A percentile compares a stretch with the other conserved stretches of the same genome.
Conservation (phyloP, 2,329 filamentous ascomycete genomes). For the Plenodomus lindquistii region DNA sequence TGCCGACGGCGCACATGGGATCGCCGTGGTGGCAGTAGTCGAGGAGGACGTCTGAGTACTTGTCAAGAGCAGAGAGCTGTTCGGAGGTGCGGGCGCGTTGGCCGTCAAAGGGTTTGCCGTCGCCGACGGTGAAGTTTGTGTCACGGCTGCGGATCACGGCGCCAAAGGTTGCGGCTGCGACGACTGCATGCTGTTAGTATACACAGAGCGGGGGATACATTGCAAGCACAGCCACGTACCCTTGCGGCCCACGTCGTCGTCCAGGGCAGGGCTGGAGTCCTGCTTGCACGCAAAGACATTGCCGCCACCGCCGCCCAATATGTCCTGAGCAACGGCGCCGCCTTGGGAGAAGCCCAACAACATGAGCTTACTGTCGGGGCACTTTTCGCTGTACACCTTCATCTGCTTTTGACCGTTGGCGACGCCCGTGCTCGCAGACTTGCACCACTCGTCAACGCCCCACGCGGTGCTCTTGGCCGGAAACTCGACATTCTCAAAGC, state of each 20-base stretch:
- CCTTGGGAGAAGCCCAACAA: conserved; percentile 33
- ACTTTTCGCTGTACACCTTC: conserved; percentile 28
- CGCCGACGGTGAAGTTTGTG: conserved; percentile 31
- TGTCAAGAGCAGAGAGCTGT: conserved; percentile 20
- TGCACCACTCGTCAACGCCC: conserved; percentile 31
- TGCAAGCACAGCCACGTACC: not conserved
- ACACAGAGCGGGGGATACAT: not conserved
- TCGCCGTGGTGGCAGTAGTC: conserved; percentile 67
- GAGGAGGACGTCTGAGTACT: conserved; percentile 51
- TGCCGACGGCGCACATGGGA: conserved; percentile 64
- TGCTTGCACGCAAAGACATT: conserved; percentile 28
- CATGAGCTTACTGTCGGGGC: conserved; percentile 32
- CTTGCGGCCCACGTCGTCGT: conserved; percentile 3
- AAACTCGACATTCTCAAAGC: conserved; percentile 32
- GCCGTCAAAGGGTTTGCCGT: conserved; percentile 25
- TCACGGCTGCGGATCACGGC: conserved; percentile 24
- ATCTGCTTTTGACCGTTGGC: conserved; percentile 29
- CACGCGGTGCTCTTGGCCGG: conserved; percentile 32
- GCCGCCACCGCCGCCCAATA: conserved; percentile 35
- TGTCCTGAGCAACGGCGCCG: conserved; percentile 29
- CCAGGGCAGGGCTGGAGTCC: conserved; percentile 21
- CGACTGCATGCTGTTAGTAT: conserved; percentile 16
- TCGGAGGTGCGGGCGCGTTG: conserved; percentile 20
- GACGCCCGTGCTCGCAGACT: conserved; percentile 27
- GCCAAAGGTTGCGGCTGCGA: conserved; percentile 32